Conservation (phyloP, 768 basidiomycete species). For the Amanita polypyramis region DNA sequence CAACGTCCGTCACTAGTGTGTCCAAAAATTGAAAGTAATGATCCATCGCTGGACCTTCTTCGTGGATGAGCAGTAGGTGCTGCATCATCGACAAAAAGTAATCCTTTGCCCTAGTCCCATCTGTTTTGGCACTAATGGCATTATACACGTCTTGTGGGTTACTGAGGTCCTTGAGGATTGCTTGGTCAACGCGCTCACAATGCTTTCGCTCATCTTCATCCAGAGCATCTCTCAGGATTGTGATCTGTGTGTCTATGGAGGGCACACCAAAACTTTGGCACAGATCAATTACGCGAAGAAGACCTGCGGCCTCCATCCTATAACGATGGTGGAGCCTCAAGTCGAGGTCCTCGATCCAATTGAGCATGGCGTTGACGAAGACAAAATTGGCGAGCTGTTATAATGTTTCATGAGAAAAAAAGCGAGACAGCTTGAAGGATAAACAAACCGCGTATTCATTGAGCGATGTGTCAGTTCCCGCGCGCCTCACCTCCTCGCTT, state of each 20-base stretch:
- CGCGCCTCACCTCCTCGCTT: conserved; percentile 76
- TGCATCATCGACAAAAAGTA: conserved; percentile 93
- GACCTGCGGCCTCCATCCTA: conserved; percentile 84
- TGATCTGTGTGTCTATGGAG: conserved; percentile 56
- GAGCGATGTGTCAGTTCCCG: conserved; percentile 53
- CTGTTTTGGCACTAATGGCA: conserved; percentile 66
- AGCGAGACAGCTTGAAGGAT: not conserved
- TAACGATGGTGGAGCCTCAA: conserved; percentile 78
- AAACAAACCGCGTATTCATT: conserved; percentile 78
- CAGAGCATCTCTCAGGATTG: conserved; percentile 45
- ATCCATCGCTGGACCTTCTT: conserved; percentile 74
- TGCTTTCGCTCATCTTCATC: conserved; percentile 70
- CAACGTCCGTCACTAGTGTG: conserved; percentile 80
- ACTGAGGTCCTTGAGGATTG: conserved; percentile 64
- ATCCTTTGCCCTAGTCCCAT: conserved; percentile 67
- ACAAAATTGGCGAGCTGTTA: conserved; percentile 60
- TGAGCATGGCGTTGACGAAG: conserved; percentile 61
- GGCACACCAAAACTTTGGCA: conserved; percentile 57
- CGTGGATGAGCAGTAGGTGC: conserved; percentile 82
- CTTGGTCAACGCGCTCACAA: conserved; percentile 65
- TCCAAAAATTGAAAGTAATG: conserved; percentile 91
- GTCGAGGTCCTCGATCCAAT: conserved; percentile 64
- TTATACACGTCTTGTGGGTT: conserved; percentile 84
- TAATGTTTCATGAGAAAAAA: conserved; percentile 5
- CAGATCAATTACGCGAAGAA: conserved; percentile 61